Evolutionary conservation across 495 filamentous ascomycete species (phyloP).

Genomic region (Aspergillus incahuasiensis): DNA sequence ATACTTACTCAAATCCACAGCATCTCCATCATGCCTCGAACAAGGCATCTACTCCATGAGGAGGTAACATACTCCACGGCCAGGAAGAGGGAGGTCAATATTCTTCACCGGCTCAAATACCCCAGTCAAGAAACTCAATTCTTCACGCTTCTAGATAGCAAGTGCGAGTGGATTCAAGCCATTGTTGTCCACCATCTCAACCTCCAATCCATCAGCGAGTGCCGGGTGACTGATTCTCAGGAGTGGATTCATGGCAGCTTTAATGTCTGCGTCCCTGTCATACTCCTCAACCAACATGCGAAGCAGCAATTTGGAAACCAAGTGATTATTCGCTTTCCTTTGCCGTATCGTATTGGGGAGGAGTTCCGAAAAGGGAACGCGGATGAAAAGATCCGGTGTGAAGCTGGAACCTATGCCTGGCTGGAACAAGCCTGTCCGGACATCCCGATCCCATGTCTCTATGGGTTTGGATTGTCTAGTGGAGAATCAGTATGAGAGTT

Average conservation of each 20-base stretch:
- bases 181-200: constrained; percentile 27
- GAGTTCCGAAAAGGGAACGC: constrained; percentile 28
- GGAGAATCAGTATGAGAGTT: constrained; percentile 24
- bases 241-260: constrained; percentile 35
- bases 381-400: constrained; percentile 36
- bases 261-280: constrained; percentile 34
- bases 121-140: constrained; percentile 15
- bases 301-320: constrained; percentile 16
- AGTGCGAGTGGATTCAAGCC: constrained; percentile 16
- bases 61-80: constrained; percentile 20
- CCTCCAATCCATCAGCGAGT: constrained; percentile 14
- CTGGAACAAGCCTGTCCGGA: constrained; percentile 30
- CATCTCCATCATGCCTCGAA: neutral
- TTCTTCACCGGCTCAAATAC: constrained; percentile 20
- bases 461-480: constrained; percentile 31
- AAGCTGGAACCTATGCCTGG: constrained; percentile 33
- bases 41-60: constrained; percentile 10
- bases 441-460: constrained; percentile 29
- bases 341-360: constrained; percentile 35
- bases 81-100: constrained; percentile 16
- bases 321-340: constrained; percentile 33
- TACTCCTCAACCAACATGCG: constrained; percentile 18
- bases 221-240: constrained; percentile 17
- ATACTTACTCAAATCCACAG: no score
- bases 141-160: constrained; percentile 14